Conservation (phyloP, 768 basidiomycete species). For the Xerocomellus chrysenteron region DNA sequence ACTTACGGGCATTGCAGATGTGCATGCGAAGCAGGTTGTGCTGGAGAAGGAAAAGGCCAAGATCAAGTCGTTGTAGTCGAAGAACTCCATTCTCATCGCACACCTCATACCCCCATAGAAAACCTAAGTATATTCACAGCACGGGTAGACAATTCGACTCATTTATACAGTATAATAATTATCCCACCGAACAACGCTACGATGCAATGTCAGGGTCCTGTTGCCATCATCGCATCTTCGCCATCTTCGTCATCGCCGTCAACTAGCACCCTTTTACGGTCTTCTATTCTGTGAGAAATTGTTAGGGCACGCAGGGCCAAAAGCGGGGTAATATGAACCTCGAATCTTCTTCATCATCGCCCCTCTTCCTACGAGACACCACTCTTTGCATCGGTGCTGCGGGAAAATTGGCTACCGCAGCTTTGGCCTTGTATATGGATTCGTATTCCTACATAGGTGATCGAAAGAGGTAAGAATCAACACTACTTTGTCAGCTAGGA, state of each 20-base stretch:
- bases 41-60: constrained; percentile 83
- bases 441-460: constrained; percentile 72
- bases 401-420: constrained; percentile 64
- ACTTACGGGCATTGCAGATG: constrained; percentile 45
- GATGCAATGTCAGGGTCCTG: constrained; percentile 18
- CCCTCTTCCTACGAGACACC: constrained; percentile 63
- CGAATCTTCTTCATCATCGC: constrained; percentile 68
- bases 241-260: constrained; percentile 31
- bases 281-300: constrained; percentile 35
- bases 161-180: constrained; percentile 29
- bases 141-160: constrained; percentile 14
- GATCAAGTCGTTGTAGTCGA: constrained; percentile 67
- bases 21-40: constrained; percentile 76
- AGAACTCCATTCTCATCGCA: not conserved
- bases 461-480: constrained; percentile 1
- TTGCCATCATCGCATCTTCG: constrained; percentile 38
- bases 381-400: constrained; percentile 39
- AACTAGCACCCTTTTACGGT: constrained; percentile 44
- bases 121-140: constrained; percentile 15
- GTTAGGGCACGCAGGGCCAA: not conserved
- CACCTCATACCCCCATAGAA: constrained; percentile 14
- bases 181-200: constrained; percentile 3
- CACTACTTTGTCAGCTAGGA: not conserved
- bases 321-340: constrained; percentile 26
- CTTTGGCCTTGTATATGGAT: constrained; percentile 81